These are phyloP conservation scores for Yamadazyma atlantica DNA, from an alignment of 1,139 yeast species.

Conservation along the genomic window DNA sequence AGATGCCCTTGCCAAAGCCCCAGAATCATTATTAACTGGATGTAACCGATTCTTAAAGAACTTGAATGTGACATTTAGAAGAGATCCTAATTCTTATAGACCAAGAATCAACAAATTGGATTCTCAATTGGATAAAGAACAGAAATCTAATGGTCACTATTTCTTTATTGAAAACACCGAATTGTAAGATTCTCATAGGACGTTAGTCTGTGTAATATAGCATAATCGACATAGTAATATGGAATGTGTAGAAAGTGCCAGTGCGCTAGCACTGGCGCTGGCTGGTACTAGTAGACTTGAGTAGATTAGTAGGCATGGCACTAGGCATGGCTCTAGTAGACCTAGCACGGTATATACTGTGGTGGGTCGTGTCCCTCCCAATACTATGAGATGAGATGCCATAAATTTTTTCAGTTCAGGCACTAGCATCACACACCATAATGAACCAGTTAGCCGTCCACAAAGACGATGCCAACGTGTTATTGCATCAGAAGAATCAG, in stretches of 20 bases:
- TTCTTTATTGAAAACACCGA: slow-evolving; percentile 80
- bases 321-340: too few species aligned
- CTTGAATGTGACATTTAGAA: slow-evolving; percentile 95
- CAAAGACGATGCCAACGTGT: slow-evolving; percentile 69
- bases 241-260: too few species aligned
- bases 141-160: slow-evolving; percentile 85
- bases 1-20: slow-evolving; percentile 78
- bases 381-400: slow-evolving; percentile 3
- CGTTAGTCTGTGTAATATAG: slow-evolving; percentile 1
- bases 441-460: slow-evolving; percentile 58
- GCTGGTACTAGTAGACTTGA: too few species aligned
- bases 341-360: too few species aligned
- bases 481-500: slow-evolving; percentile 72
- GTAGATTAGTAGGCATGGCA: too few species aligned
- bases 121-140: slow-evolving; percentile 98
- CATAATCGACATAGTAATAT: background rate
- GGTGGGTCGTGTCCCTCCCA: background rate
- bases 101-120: slow-evolving; percentile 97
- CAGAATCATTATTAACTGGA: slow-evolving; percentile 92
- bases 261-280: too few species aligned
- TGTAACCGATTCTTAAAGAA: slow-evolving; percentile 96
- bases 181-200: slow-evolving; percentile 17
- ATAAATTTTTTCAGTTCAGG: slow-evolving; percentile 1
- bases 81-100: slow-evolving; percentile 97
- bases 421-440: background rate